Evolutionary conservation across 2,329 filamentous ascomycete species (phyloP).

Genomic region (Calonectria multiphialidica): DNA sequence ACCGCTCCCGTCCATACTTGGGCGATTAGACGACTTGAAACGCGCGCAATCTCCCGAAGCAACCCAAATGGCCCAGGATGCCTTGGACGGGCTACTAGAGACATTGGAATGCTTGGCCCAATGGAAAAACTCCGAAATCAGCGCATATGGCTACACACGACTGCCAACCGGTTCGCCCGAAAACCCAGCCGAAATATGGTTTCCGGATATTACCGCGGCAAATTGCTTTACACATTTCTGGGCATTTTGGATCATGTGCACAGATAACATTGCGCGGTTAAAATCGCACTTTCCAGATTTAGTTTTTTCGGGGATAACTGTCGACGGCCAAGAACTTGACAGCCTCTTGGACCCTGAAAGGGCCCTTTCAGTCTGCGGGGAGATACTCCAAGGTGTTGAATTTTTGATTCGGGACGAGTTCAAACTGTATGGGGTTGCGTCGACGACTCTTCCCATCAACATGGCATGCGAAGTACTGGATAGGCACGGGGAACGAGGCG

Average conservation of each 20-base stretch:
- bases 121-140: slow-evolving; percentile 7
- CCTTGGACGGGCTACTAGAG: neutral
- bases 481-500: neutral
- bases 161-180: neutral
- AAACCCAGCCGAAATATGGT: slow-evolving; percentile 39
- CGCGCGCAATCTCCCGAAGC: neutral
- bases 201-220: slow-evolving; percentile 50
- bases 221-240: slow-evolving; percentile 53
- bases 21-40: slow-evolving; percentile 2
- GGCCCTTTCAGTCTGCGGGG: slow-evolving; percentile 33
- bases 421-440: slow-evolving; percentile 53
- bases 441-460: slow-evolving; percentile 47
- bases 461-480: slow-evolving; percentile 24
- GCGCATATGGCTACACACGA: neutral
- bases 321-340: neutral
- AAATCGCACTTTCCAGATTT: neutral
- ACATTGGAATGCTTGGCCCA: neutral
- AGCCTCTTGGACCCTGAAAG: neutral
- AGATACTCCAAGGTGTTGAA: slow-evolving; percentile 49
- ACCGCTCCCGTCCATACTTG: neutral
- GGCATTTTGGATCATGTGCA: slow-evolving; percentile 52
- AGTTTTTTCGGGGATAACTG: neutral
- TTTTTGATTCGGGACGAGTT: slow-evolving; percentile 54
- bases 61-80: neutral
- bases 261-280: slow-evolving; percentile 39